Evolutionary conservation across 2,329 filamentous ascomycete species (phyloP), one percentile per base, ranked within the genome.

Genomic region (Colletotrichum sp.): DNA sequence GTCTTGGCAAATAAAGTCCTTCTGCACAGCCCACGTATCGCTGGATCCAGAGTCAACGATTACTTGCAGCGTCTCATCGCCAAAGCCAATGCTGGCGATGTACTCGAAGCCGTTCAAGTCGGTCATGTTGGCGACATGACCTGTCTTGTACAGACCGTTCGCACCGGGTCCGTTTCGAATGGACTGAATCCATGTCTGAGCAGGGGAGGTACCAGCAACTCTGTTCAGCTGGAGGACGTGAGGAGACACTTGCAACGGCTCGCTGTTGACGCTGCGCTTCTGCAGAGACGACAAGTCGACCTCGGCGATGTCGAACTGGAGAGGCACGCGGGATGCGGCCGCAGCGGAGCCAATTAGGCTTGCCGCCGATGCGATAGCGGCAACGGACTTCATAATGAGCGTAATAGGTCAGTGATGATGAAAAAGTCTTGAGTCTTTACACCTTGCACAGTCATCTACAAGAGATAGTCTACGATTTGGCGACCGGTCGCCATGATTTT

Each of bases 11-110:
- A 76, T 73, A 57, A 83, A 86, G 4, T 82, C 81, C 0, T 67
- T 77, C 32, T 81, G 75, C 6, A 84, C 81, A 2, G 89, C 79
- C 85, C 87, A 89, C 2, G 87, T 88, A 71, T 89, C 88, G 67
- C 84, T 86, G 71, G 86, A 87, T 13, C 88, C 88, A 4, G 87
- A 89, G 73, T 89, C 88, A 65, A 89, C 80, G 13, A 87, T 82
- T 4, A 85, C 78, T 2, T 83, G 72, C 71, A 88, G 82, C 3
- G 79, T 81, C 64, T 85, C 78, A 13, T 78, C 79, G 10, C 83
- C 83, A 49, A 86, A 75, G 6, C 65, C 76, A 10, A 83, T 79
- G 26, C 78, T 68, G n/a, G 59, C 55, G 21, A 64, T 55, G 69
- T 76, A 76, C 34, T 63, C 21, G n/a, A 32, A 30, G 44, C 71